Conservation (phyloP, 140 eudicot species). For the Ambrosia hybrid region DNA sequence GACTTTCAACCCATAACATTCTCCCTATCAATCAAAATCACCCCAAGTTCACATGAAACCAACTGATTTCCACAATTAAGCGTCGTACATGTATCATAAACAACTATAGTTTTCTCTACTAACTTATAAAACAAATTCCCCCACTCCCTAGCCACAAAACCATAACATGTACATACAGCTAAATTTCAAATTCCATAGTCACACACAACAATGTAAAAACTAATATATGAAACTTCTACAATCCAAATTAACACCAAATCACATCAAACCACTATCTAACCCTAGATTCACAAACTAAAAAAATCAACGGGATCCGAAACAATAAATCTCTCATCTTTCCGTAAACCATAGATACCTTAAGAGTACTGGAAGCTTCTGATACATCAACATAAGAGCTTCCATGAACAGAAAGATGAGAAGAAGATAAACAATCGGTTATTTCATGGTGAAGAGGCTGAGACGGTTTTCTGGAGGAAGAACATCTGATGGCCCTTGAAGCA, state of each 20-base stretch:
- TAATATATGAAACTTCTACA: not conserved
- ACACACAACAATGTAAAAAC: constrained; percentile 23
- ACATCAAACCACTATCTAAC: constrained; percentile 15
- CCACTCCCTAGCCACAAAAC: too few species aligned
- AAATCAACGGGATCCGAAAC: constrained; percentile 39
- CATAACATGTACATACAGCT: too few species aligned
- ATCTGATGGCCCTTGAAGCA: constrained; percentile 67
- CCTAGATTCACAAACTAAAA: constrained; percentile 30
- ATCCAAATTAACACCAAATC: constrained; percentile 17
- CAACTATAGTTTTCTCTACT: too few species aligned
- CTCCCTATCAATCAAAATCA: too few species aligned
- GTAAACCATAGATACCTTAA: constrained; percentile 50
- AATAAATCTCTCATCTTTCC: not conserved
- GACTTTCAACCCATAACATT: too few species aligned
- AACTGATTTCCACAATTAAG: too few species aligned
- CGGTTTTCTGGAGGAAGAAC: constrained; percentile 79
- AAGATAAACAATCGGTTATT: constrained; percentile 85
- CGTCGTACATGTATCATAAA: too few species aligned
- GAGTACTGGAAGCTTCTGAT: constrained; percentile 88
- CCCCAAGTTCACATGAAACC: not conserved
- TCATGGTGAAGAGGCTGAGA: constrained; percentile 99
- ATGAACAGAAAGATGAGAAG: constrained; percentile 54
- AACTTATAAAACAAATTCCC: too few species aligned
- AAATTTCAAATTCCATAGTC: constrained; percentile 10
- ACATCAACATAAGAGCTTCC: constrained; percentile 49